Percentiles rank a stretch among this genome's conserved stretches.
phyloP scores from a whole-genome alignment of 1,284 basidiomycete genomes.

The Phellopilus nigrolimitatus region DNA sequence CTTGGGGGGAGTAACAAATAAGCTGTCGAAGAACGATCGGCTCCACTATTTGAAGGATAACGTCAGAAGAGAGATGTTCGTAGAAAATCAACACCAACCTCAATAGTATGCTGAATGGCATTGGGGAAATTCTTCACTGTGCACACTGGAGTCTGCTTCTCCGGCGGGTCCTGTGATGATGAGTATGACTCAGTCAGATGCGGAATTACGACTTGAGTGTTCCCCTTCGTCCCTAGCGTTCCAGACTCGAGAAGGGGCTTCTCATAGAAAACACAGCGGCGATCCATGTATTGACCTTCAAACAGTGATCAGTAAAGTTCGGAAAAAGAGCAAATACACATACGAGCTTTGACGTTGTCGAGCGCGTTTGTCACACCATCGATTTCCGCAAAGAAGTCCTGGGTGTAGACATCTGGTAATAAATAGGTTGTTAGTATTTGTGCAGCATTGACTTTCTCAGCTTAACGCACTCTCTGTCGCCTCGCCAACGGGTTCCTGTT shows the following conservation, averaged over 20 bases:
- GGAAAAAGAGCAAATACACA: slow-evolving; percentile 30
- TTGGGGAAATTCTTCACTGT: slow-evolving; percentile 99
- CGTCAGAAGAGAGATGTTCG: too few relatives aligned
- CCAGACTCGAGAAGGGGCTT: slow-evolving; percentile 98
- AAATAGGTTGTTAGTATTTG: not conserved
- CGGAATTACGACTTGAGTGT: slow-evolving; percentile 95
- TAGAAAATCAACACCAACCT: slow-evolving; percentile 43
- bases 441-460: slow-evolving; percentile 3
- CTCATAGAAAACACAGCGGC: slow-evolving; percentile 95
- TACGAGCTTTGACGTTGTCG: slow-evolving; percentile 95
- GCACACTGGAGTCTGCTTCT: slow-evolving; percentile 97
- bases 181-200: slow-evolving; percentile 97
- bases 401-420: slow-evolving; percentile 76
- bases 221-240: slow-evolving; percentile 98
- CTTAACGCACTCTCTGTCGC: slow-evolving; percentile 72
- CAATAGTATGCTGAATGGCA: slow-evolving; percentile 98
- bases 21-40: slow-evolving; percentile 86
- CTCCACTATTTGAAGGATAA: slow-evolving; percentile 73
- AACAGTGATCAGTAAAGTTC: slow-evolving; percentile 9
- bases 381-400: slow-evolving; percentile 83
- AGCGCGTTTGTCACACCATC: slow-evolving; percentile 99
- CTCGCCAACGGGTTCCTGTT: slow-evolving; percentile 92
- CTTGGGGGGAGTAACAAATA: slow-evolving; percentile 93
- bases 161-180: slow-evolving; percentile 98
- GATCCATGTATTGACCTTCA: slow-evolving; percentile 95